phyloP scores from a whole-genome alignment of 106 monocot genomes.

The Dactylorhiza incarnata region DNA sequence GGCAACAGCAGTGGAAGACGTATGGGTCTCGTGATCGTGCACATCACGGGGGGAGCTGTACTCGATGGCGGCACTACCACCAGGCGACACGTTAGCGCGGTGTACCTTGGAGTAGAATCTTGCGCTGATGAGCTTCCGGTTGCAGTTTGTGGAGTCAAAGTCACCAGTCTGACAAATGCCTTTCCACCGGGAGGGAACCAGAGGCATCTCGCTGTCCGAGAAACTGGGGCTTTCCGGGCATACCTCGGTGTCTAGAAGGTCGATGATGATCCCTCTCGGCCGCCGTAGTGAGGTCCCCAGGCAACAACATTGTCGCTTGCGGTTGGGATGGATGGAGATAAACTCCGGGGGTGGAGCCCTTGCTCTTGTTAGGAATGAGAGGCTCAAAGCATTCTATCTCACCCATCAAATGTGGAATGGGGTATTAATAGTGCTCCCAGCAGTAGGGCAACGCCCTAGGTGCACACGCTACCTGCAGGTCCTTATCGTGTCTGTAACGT shows the following conservation, averaged over 20 bases:
- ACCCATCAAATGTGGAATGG: too few species aligned
- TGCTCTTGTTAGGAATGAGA: too few species aligned
- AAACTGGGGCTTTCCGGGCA: slow-evolving; percentile 97
- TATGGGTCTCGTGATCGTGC: slow-evolving; percentile 85
- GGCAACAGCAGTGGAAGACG: slow-evolving; percentile 70
- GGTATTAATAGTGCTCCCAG: too few species aligned
- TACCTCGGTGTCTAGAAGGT: slow-evolving; percentile 84
- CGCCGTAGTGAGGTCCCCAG: slow-evolving; percentile 32
- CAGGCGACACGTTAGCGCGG: slow-evolving; percentile 22
- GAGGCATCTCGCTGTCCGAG: slow-evolving; percentile 44
- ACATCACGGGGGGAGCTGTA: slow-evolving; percentile 68
- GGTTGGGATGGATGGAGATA: slow-evolving; percentile 52
- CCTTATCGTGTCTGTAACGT: too few species aligned
- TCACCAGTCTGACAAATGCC: slow-evolving; percentile 72
- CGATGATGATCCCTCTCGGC: slow-evolving; percentile 47
- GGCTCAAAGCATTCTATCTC: too few species aligned
- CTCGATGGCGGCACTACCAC: slow-evolving; percentile 28
- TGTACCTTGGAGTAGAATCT: slow-evolving; percentile 72
- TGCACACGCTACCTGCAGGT: too few species aligned
- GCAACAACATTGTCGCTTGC: slow-evolving; percentile 14
- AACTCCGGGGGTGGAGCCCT: slow-evolving; percentile 27
- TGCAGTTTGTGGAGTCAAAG: slow-evolving; percentile 67
- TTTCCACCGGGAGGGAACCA: slow-evolving; percentile 52
- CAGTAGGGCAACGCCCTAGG: too few species aligned
- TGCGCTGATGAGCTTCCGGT: slow-evolving; percentile 87